A percentile compares a stretch with the other conserved stretches of the same genome.
These are phyloP conservation scores for Moesziomyces antarcticus DNA, from an alignment of 1,284 basidiomycete genomes.

Conservation along the genomic window DNA sequence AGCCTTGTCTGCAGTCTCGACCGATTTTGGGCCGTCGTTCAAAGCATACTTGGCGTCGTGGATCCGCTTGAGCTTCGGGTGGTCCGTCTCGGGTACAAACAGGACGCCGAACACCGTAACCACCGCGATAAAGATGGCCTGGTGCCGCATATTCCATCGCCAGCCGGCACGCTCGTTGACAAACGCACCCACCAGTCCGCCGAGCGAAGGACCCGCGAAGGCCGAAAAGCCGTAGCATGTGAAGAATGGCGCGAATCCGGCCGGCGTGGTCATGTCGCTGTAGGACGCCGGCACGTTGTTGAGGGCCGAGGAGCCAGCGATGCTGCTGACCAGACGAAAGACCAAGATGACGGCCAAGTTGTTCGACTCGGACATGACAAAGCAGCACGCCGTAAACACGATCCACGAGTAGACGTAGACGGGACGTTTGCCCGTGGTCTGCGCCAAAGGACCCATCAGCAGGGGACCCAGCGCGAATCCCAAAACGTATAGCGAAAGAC, in stretches of 20 bases:
- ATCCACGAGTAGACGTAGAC: conserved; percentile 42
- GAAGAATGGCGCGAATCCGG: conserved; percentile 22
- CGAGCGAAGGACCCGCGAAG: conserved; percentile 35
- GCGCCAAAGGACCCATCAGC: conserved; percentile 41
- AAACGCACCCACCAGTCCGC: conserved; percentile 34
- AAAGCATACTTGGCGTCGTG: conserved; percentile 27
- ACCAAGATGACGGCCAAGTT: conserved; percentile 60
- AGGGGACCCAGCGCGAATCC: conserved; percentile 40
- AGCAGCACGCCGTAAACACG: conserved; percentile 43
- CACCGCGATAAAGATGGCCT: conserved; percentile 46
- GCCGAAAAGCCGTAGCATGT: conserved; percentile 42
- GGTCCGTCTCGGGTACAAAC: conserved; percentile 44
- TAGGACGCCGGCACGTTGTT: conserved; percentile 49
- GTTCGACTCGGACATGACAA: conserved; percentile 57
- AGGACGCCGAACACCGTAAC: conserved; percentile 32
- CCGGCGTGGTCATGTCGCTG: conserved; percentile 32
- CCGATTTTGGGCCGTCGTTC: not conserved
- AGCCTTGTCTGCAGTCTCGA: not conserved
- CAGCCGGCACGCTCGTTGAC: conserved; percentile 42
- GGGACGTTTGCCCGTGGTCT: conserved; percentile 38
- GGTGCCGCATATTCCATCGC: conserved; percentile 47
- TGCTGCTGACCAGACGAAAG: conserved; percentile 62
- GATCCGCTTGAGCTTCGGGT: conserved; percentile 27
- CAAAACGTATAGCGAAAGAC: conserved; percentile 35
- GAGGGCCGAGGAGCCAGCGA: conserved; percentile 38